Conservation (phyloP, 2,329 filamentous ascomycete genomes). For the Aureobasidium sp. region DNA sequence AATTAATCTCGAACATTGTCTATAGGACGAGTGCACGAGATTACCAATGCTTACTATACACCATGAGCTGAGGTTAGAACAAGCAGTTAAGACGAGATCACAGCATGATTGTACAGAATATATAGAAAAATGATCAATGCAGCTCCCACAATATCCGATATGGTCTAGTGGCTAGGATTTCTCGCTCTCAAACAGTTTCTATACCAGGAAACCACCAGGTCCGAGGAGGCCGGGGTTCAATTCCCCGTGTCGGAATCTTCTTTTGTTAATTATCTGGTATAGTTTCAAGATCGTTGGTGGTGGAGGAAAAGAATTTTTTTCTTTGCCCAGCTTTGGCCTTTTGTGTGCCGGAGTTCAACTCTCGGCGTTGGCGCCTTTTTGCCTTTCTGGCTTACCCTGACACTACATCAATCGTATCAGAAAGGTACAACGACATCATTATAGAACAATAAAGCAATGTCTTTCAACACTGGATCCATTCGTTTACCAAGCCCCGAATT, state of each 20-base stretch:
- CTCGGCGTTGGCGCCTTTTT: neutral
- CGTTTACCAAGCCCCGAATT: too few species aligned
- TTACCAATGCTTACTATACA: too few species aligned
- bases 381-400: neutral
- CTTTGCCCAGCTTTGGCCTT: neutral
- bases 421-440: too few species aligned
- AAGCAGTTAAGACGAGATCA: neutral
- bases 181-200: neutral
- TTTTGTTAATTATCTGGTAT: neutral
- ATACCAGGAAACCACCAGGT: neutral
- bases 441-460: too few species aligned
- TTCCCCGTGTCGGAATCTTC: slow-evolving; percentile 1
- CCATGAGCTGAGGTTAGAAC: neutral
- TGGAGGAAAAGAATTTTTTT: neutral
- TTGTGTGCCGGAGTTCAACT: neutral
- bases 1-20: too few species aligned
- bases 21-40: too few species aligned
- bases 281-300: neutral
- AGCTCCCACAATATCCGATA: neutral
- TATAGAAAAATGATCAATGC: neutral
- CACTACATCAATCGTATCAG: neutral
- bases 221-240: slow-evolving; percentile 9
- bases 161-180: slow-evolving; percentile 1
- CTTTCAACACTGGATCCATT: too few species aligned
- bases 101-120: too few species aligned